A percentile compares a stretch with the other conserved stretches of the same genome.
Conservation (phyloP, 2,329 filamentous ascomycete species). For the Cladosporium colombiae region DNA sequence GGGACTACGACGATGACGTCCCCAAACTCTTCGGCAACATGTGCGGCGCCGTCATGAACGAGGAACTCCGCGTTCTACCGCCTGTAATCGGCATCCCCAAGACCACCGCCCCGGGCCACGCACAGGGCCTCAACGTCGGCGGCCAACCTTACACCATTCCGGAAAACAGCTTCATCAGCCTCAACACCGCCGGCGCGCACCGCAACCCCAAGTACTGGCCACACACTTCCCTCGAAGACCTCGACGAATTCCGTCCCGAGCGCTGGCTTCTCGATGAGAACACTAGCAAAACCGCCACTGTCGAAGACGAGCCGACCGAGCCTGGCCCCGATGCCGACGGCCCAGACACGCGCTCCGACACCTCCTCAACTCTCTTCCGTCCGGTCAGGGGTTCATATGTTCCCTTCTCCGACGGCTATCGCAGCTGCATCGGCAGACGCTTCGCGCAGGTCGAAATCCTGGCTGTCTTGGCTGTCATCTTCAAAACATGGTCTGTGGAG, state of each 20-base stretch:
- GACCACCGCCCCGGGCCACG: constrained; percentile 45
- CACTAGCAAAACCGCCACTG: constrained; percentile 25
- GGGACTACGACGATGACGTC: constrained; percentile 71
- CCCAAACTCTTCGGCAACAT: constrained; percentile 67
- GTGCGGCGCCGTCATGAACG: constrained; percentile 74
- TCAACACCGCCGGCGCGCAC: constrained; percentile 60
- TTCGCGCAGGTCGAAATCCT: constrained; percentile 61
- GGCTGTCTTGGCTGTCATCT: constrained; percentile 54
- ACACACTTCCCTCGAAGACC: constrained; percentile 51
- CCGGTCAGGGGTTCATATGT: constrained; percentile 56
- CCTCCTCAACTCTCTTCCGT: constrained; percentile 61
- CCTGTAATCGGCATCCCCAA: constrained; percentile 74
- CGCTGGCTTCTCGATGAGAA: constrained; percentile 61
- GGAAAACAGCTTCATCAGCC: constrained; percentile 54
- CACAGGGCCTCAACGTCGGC: constrained; percentile 60
- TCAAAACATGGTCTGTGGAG: constrained; percentile 65
- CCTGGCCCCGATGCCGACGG: constrained; percentile 51
- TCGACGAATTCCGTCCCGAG: constrained; percentile 70
- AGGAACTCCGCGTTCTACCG: constrained; percentile 72
- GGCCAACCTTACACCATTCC: constrained; percentile 63
- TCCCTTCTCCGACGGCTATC: constrained; percentile 58
- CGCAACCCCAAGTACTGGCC: constrained; percentile 76
- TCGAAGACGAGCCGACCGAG: constrained; percentile 40
- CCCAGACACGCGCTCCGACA: constrained; percentile 59
- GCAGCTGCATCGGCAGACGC: constrained; percentile 56